phyloP scores from a whole-genome alignment of 1,284 basidiomycete species.

The Schizopora paradoxa region DNA sequence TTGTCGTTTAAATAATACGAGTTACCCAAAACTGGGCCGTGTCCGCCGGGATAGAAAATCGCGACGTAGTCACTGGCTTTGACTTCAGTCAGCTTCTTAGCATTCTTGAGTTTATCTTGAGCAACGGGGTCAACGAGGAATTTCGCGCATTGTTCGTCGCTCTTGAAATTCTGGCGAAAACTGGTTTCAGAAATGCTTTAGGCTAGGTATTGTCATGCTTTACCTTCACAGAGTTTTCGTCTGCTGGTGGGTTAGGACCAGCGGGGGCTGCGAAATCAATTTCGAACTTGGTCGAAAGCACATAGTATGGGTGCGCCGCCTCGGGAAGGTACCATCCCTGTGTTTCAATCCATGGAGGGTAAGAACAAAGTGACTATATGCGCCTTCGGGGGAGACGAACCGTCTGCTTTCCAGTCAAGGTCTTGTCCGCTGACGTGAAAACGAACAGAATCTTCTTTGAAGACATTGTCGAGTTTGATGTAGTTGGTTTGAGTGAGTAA shows the following conservation, averaged over 20 bases:
- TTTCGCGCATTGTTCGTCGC: slow-evolving; percentile 50
- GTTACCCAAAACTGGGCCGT: slow-evolving; percentile 68
- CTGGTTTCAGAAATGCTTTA: background rate
- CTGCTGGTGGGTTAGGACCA: slow-evolving; percentile 71
- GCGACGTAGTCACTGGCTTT: slow-evolving; percentile 60
- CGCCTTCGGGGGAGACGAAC: slow-evolving; percentile 31
- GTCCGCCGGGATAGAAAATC: slow-evolving; percentile 76
- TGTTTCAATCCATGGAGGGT: slow-evolving; percentile 5
- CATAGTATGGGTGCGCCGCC: slow-evolving; percentile 78
- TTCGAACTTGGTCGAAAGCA: slow-evolving; percentile 47
- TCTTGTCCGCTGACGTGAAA: slow-evolving; percentile 64
- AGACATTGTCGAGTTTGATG: slow-evolving; percentile 9
- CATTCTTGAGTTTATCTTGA: slow-evolving; percentile 50
- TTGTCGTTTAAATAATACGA: no score
- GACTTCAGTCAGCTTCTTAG: slow-evolving; percentile 60
- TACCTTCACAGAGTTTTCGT: slow-evolving; percentile 54
- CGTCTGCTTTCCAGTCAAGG: slow-evolving; percentile 51
- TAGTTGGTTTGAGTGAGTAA: background rate
- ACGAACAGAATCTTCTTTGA: slow-evolving; percentile 63
- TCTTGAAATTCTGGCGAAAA: slow-evolving; percentile 41
- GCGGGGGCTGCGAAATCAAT: slow-evolving; percentile 70
- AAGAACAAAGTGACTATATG: background rate
- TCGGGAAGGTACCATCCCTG: slow-evolving; percentile 71
- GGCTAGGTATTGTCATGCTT: slow-evolving; percentile 18
- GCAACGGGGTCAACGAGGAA: slow-evolving; percentile 62